A percentile compares a stretch with the other conserved stretches of the same genome.
These are phyloP conservation scores for Wickerhamiella allomyrinae DNA, from an alignment of 805 yeast species.

Conservation along the genomic window DNA sequence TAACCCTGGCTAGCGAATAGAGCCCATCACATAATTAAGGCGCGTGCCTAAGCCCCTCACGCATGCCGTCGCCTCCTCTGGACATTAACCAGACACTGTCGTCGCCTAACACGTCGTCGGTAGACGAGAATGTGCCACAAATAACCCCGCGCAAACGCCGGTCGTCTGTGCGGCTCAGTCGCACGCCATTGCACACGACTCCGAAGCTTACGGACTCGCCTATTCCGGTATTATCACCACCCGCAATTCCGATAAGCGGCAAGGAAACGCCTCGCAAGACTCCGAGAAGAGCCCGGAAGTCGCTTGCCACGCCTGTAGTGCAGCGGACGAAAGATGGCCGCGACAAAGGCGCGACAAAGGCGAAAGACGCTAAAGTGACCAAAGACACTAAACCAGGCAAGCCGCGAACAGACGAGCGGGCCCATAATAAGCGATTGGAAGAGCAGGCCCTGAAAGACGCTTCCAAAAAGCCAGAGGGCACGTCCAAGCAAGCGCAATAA, in stretches of 20 bases:
- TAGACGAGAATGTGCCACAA: neutral
- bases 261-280: neutral
- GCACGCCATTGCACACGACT: slow-evolving; percentile 10
- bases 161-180: slow-evolving; percentile 2
- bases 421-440: neutral
- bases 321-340: too few species aligned
- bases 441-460: neutral
- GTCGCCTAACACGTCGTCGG: neutral
- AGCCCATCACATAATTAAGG: too few species aligned
- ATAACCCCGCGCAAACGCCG: slow-evolving; percentile 7
- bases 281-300: neutral
- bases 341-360: too few species aligned
- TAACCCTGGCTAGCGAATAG: too few species aligned
- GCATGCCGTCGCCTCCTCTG: neutral
- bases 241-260: slow-evolving; percentile 4
- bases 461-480: neutral
- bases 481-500: too few species aligned
- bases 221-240: slow-evolving; percentile 20
- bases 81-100: neutral
- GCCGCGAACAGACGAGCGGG: neutral
- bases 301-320: neutral
- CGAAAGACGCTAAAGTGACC: neutral
- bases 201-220: slow-evolving; percentile 20
- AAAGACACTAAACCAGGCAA: neutral
- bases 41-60: neutral